phyloP scores from a whole-genome alignment of 2,329 filamentous ascomycete genomes.

The Arachnopeziza araneosa region DNA sequence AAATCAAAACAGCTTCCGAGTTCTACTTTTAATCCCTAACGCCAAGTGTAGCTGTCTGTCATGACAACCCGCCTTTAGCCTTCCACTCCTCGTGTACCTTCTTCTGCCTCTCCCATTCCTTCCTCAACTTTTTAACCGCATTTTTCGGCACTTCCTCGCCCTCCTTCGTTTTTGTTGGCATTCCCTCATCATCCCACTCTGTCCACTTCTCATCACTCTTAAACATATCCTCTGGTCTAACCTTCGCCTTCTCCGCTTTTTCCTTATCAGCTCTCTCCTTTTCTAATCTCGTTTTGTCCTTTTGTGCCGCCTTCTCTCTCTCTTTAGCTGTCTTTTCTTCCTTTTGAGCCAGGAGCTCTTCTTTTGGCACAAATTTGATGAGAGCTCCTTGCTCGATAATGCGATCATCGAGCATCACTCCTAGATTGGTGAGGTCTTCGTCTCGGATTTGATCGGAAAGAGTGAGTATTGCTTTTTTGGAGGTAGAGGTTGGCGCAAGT shows the following conservation, averaged over 20 bases:
- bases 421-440: constrained; percentile 71
- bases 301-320: constrained; percentile 55
- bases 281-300: constrained; percentile 45
- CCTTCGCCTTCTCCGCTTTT: constrained; percentile 52
- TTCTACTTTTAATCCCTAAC: no score
- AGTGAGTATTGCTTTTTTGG: constrained; percentile 66
- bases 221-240: constrained; percentile 51
- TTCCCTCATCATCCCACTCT: constrained; percentile 76
- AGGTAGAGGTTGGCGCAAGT: constrained; percentile 43
- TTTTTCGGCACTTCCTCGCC: constrained; percentile 79
- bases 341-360: constrained; percentile 50
- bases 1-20: no score
- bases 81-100: constrained; percentile 67
- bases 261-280: constrained; percentile 47
- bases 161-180: constrained; percentile 71
- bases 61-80: constrained; percentile 14
- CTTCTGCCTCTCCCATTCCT: constrained; percentile 88
- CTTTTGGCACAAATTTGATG: constrained; percentile 58
- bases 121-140: constrained; percentile 73
- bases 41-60: no score
- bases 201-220: constrained; percentile 53
- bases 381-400: constrained; percentile 62
- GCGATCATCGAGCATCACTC: constrained; percentile 84
- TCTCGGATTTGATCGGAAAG: constrained; percentile 81
- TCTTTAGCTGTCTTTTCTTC: constrained; percentile 56